Conservation (phyloP, 2,329 filamentous ascomycete genomes). For the Penicillium sp. region DNA sequence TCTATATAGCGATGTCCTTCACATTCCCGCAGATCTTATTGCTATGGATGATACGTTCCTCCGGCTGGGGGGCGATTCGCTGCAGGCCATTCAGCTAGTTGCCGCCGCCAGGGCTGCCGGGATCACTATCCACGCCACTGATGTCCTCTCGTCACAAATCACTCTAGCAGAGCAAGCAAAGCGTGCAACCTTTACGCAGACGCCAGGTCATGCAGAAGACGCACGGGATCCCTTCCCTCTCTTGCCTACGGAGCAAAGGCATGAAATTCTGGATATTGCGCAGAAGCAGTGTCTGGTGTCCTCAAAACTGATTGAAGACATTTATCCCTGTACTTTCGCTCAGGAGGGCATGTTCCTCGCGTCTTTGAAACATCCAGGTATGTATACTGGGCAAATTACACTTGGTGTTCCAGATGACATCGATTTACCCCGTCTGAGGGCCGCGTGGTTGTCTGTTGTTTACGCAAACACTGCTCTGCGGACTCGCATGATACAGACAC, state of each 20-base stretch:
- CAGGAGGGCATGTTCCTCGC: conserved; percentile 5
- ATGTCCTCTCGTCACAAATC: conserved; percentile 4
- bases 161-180: background rate
- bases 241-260: background rate
- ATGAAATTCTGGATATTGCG: background rate
- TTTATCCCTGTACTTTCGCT: background rate
- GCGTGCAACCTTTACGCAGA: no score
- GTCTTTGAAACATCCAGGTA: background rate
- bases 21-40: no score
- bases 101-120: background rate
- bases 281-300: background rate
- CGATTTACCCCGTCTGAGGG: background rate
- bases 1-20: no score
- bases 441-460: background rate
- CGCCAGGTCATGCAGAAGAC: no score
- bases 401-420: background rate
- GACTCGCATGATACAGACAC: conserved; percentile 2
- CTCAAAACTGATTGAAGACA: background rate
- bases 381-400: background rate
- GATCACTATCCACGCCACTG: conserved; percentile 3
- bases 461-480: conserved; percentile 1
- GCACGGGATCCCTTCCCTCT: background rate
- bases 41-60: background rate
- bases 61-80: conserved; percentile 10
- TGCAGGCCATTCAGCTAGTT: conserved; percentile 9